A percentile compares a stretch with the other conserved stretches of the same genome.
Conservation (phyloP, 768 basidiomycete species). For the Serendipita sp. region DNA sequence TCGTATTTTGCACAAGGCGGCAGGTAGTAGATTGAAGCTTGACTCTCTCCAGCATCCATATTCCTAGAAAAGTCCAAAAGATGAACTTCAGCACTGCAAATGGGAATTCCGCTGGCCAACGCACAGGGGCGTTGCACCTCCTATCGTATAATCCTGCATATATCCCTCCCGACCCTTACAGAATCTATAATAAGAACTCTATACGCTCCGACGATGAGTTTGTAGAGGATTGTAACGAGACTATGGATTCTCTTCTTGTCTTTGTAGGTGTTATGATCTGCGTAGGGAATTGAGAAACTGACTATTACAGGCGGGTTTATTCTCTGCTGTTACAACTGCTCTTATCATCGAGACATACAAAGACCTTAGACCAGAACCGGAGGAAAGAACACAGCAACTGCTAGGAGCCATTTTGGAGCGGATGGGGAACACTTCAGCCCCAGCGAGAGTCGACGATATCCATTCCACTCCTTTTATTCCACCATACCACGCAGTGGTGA, state of each 20-base stretch:
- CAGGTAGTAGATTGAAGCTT: too few relatives aligned
- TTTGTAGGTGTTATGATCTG: background rate
- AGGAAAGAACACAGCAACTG: slow-evolving; percentile 3
- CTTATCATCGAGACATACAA: slow-evolving; percentile 16
- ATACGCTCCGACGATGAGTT: too few relatives aligned
- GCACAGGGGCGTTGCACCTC: too few relatives aligned
- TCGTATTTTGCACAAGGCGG: too few relatives aligned
- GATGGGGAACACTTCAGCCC: background rate
- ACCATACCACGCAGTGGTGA: slow-evolving; percentile 25
- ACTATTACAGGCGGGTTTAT: slow-evolving; percentile 16
- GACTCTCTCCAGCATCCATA: too few relatives aligned
- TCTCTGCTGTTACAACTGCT: slow-evolving; percentile 17
- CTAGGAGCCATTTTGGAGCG: background rate
- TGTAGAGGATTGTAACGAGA: too few relatives aligned
- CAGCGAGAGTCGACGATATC: background rate
- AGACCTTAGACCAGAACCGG: slow-evolving; percentile 11
- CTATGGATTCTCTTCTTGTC: slow-evolving; percentile 7
- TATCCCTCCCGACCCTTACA: too few relatives aligned
- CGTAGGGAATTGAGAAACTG: background rate
- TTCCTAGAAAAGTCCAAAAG: too few relatives aligned
- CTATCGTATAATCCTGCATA: too few relatives aligned
- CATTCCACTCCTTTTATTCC: slow-evolving; percentile 2
- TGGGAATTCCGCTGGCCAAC: too few relatives aligned
- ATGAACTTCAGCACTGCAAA: too few relatives aligned
- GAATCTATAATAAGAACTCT: too few relatives aligned